Evolutionary conservation across 2,329 filamentous ascomycete species (phyloP), one percentile per base, ranked within the genome.

Genomic region (Fonsecaea monophora): DNA sequence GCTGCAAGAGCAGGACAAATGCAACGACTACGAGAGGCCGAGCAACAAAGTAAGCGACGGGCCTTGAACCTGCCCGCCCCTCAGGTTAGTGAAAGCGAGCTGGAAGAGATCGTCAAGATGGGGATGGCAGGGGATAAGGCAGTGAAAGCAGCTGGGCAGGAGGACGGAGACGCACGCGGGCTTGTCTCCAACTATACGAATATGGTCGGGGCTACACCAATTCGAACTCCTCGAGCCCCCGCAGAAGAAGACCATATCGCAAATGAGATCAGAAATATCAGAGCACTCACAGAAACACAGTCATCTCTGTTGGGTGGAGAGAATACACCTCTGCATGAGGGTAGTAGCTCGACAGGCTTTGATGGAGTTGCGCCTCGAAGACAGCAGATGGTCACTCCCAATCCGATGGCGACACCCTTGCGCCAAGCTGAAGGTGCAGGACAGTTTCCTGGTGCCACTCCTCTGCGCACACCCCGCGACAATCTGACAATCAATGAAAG

Each of bases 71-170:
- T 99, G 32, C 95, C 95, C 8, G 84, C 91, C 30, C 95, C 95
- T 8, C 95, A 99, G 80, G 92, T 99, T 73, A 90, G 92, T 77
- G 95, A 99, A 75, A 86, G 88, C 53, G 95, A 99, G 79, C 83
- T 99, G 66, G 95, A 99, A 76, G 94, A 97, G 72, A 98, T 99
- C 75, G 92, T 99, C 71, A 99, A 99, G 83, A 96, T 98, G 93
- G 94, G 95, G 53, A 91, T 96, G 86, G 87, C 93, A 67, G 95
- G 94, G 42, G 93, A 97, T 75, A 89, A 90, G 60, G 95, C 95
- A 53, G 93, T 89, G 74, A 82, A 85, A 69, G 83, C 91, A 77
- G 92, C 92, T 4, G 87, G 87, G 53, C 88, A 89, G 61, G 92
- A 97, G 67, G 96, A 94, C 70, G 88, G 92, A 75, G 88, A 92